Percentiles rank a stretch among this genome's conserved stretches.
Evolutionary conservation across 2,329 filamentous ascomycete species (phyloP).

Genomic region (Colletotrichum sp.): DNA sequence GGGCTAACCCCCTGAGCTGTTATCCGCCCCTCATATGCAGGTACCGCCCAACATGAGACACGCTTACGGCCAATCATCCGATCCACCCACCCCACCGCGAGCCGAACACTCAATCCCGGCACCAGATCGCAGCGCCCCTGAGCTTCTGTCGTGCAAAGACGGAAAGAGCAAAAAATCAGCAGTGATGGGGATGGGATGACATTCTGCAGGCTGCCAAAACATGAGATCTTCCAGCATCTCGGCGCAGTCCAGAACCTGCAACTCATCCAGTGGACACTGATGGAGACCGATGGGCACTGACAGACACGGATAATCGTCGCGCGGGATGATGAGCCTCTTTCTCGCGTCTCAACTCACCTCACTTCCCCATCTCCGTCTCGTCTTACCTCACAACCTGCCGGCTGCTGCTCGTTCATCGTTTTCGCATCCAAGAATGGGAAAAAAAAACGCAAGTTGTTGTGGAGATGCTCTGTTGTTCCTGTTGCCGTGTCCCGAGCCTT

Average conservation of each 20-base stretch:
- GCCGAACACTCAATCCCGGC: not conserved
- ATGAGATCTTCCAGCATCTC: not conserved
- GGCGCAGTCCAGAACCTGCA: not conserved
- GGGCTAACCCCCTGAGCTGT: not conserved
- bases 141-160: not conserved
- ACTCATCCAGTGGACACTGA: not conserved
- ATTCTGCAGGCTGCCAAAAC: not conserved
- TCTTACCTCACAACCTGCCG: not conserved
- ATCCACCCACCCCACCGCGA: not conserved
- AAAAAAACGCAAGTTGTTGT: not conserved
- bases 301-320: not conserved
- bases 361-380: not conserved
- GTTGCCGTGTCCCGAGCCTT: slow-evolving; percentile 6
- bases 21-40: slow-evolving; percentile 19
- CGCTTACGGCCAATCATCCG: slow-evolving; percentile 12
- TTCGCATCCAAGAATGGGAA: not conserved
- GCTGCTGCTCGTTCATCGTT: not conserved
- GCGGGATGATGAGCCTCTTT: not conserved
- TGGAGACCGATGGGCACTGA: not conserved
- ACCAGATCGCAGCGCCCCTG: slow-evolving; percentile 12
- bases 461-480: not conserved
- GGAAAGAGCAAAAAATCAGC: not conserved
- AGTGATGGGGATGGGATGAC: not conserved
- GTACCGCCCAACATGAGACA: slow-evolving; percentile 23
- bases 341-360: not conserved